Evolutionary conservation across 164 flowering plant genomes (phyloP).

Genomic region (Magnolia changhungtana): DNA sequence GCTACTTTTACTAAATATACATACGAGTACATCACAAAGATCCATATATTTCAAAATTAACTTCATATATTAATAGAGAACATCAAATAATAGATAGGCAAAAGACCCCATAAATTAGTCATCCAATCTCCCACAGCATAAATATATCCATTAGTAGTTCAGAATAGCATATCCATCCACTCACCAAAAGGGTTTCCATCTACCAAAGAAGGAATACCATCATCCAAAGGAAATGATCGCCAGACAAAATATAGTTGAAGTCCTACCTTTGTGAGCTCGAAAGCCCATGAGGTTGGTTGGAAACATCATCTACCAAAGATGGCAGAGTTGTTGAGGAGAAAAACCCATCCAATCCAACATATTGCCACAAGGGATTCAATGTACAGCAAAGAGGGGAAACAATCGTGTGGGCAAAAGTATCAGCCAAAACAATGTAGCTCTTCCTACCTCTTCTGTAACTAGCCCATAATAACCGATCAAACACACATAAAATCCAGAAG

Average conservation of each 20-base stretch:
- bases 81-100: no score
- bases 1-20: background rate
- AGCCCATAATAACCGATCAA: no score
- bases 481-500: no score
- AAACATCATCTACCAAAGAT: no score
- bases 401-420: background rate
- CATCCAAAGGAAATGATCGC: background rate
- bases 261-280: no score
- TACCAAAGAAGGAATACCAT: background rate
- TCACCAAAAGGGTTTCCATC: background rate
- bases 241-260: background rate
- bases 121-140: background rate
- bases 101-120: background rate
- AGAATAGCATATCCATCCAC: background rate
- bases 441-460: no score
- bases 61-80: background rate
- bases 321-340: no score
- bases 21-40: background rate
- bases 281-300: no score
- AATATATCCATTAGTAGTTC: background rate
- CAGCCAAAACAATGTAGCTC: background rate
- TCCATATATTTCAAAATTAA: background rate
- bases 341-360: no score
- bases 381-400: background rate
- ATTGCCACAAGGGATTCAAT: background rate